Evolutionary conservation across 1,139 yeast genomes (phyloP), one percentile per base, ranked within the genome.

Genomic region (Suhomyces bolitotheri): DNA sequence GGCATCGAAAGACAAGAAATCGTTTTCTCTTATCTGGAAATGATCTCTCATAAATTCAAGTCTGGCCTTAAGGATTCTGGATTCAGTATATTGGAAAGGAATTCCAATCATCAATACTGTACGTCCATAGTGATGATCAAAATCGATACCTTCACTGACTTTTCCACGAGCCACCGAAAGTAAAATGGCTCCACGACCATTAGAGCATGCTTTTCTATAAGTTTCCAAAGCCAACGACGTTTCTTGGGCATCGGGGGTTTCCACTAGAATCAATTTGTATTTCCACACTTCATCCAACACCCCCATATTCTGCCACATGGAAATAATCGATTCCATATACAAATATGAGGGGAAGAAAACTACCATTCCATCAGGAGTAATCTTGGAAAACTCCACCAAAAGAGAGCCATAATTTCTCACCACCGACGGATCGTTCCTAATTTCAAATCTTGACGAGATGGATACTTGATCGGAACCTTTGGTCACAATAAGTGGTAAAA

Each of bases 221-320:
- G 98, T 92, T 49, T 94, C 98, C 46, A 92, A 66, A 0, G 98
- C 99, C 44, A 92, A 64, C 1, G 96, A 84, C 0, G 99, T 92
- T 59, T 94, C 99, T 59, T 94, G 99, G 1, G 97, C 96, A 75
- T 92, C 99, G 0, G 99, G 99, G 0, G 99, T 92, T 60, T 92
- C 99, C n/a, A 94, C 97, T 28, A 92, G 66, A 47, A 92, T 90
- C 47, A 92, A 71, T 57, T 92, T 92, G 58, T 92, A 89, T 59
- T 92, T 90, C 98, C 98, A 94, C 9, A 94, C 97, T 58, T 94
- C 97, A 59, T 92, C 98, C 48, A 92, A 65, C 26, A 92, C 92
- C 33, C 98, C 97, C 97, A 92, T 92, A 15, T 81, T 81, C 62
- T 92, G 98, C 98, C 98, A 92, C 86, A 88, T 90, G 2, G 96